Base-by-base conservation (phyloP, 2,329 filamentous ascomycete genomes). In the Cyanodermella asteris region DNA sequence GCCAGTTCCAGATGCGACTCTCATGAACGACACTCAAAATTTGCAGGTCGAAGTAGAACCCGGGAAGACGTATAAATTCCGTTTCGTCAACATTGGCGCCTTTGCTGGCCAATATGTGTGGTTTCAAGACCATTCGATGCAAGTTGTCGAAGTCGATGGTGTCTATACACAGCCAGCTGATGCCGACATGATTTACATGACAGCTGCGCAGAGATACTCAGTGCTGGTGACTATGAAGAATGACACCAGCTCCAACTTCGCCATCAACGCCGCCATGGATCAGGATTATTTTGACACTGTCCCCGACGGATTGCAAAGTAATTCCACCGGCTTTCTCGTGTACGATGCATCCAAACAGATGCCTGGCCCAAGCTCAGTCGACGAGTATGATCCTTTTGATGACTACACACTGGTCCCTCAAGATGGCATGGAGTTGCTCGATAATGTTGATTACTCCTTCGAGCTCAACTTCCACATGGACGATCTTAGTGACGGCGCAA, bases 81-180 rank as follows among this genome's bases (percentile, higher is more conserved):
- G 71, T 15, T 49, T 81, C 35, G 56, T 77, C 39, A 82, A 81
- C 36, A 68, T 78, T 9, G 73, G 68, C 10, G 73, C 73, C 7
- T 81, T 82, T 44, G 55, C 53, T 1, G 49, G 45, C 13, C 57
- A 61, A 33, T 56, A 56, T 29, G 47, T 63, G 30, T 54, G 47
- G 24, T 46, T 59, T 22, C 51, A 53, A 33, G 36, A 28, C 8
- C 37, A 39, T 23, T 33, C 31, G 7, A 38, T 39, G 35, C 28
- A 30, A 12, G 35, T 36, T 9, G 31, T 39, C 10, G 36, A 36
- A 24, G 34, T 35, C 16, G 36, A 39, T 22, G 36, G 36, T 7
- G 33, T 38, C 22, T 39, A 38, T 28, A 39, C 37, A 5, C 27
- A 39, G 11, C 22, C 31, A 1, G 49, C 55, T 1, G 56, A 60